These are phyloP conservation scores for Hanseniaspora valbyensis DNA, from an alignment of 805 yeast genomes.

Conservation along the genomic window DNA sequence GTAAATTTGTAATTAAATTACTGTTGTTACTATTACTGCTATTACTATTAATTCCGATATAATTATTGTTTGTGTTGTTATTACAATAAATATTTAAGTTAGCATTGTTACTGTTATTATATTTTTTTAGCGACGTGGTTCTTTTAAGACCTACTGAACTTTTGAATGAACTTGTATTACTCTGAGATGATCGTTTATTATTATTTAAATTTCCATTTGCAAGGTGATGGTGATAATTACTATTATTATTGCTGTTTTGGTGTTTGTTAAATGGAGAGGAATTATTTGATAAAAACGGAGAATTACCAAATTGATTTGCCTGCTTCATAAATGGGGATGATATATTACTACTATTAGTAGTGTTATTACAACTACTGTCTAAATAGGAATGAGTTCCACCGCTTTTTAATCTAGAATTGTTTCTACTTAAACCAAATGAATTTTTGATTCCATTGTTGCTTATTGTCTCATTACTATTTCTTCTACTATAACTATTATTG, in stretches of 20 bases:
- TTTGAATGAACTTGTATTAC: constrained; percentile 7
- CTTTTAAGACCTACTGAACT: constrained; percentile 9
- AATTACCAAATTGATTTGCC: constrained; percentile 1
- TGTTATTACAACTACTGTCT: not conserved
- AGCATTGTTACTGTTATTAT: not conserved
- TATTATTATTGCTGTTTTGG: no score
- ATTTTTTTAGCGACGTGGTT: constrained; percentile 11
- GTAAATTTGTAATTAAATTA: not conserved
- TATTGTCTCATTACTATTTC: not conserved
- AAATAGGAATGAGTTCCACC: not conserved
- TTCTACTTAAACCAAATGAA: not conserved
- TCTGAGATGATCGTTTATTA: not conserved
- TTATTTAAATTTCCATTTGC: not conserved
- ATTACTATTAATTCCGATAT: not conserved
- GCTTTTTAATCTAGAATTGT: not conserved
- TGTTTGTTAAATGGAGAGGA: constrained; percentile 9
- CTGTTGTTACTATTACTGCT: not conserved
- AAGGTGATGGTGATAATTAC: no score
- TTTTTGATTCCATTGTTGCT: not conserved
- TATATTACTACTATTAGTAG: constrained; percentile 1
- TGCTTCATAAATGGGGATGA: constrained; percentile 6
- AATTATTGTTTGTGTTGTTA: not conserved
- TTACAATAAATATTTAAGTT: not conserved
- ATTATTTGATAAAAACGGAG: not conserved
- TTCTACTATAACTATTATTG: no score